Evolutionary conservation across 1,284 basidiomycete species (phyloP), one percentile per base, ranked within the genome.

Genomic region (Phaffia rhodozyma): DNA sequence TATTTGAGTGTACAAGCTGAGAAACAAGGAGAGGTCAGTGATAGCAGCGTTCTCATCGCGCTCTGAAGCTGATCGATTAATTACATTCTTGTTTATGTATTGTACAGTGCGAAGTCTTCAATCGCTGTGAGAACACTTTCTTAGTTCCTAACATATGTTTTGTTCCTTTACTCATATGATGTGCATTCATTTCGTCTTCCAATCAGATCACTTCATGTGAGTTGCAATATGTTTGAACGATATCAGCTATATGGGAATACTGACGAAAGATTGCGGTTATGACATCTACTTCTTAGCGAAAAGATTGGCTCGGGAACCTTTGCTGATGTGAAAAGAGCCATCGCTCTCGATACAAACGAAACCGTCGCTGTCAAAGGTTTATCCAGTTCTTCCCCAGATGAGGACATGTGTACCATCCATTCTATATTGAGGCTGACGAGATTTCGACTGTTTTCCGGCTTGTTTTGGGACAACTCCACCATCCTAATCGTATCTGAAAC

Each of bases 401-500:
- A 43, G 38, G 6, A 43, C 13, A 43, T 43, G 38, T 43, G 2
- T 16, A 16, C 13, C 16, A 7, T 43, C 38, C 16, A 11, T 16
- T 43, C 38, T 43, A 11, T 16, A 11, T 43, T 2, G 13, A 43
- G 38, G 2, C 38, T 43, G 13, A 43, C 16, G 2, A 43, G 5
- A 43, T 43, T 5, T 16, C 13, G 5, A 43, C 13, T 11, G 5
- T 43, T 11, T 43, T 43, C n/a, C 16, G 38, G 13, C 38, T 43
- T 16, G 38, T 11, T 43, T 43, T 43, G 38, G 38, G 5, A 11
- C 13, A 16, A 16, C 5, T 16, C 81, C 88, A 71, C 90, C 91
- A 76, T 1, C 50, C n/a, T 51, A 11, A 23, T 2, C 63, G 53
- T 23, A 25, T 34, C 59, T 43, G 5, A 43, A 43, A 43, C 13